These are phyloP conservation scores for Albugo laibachii DNA, from an alignment of 352 stramenopile species.

Conservation along the genomic window DNA sequence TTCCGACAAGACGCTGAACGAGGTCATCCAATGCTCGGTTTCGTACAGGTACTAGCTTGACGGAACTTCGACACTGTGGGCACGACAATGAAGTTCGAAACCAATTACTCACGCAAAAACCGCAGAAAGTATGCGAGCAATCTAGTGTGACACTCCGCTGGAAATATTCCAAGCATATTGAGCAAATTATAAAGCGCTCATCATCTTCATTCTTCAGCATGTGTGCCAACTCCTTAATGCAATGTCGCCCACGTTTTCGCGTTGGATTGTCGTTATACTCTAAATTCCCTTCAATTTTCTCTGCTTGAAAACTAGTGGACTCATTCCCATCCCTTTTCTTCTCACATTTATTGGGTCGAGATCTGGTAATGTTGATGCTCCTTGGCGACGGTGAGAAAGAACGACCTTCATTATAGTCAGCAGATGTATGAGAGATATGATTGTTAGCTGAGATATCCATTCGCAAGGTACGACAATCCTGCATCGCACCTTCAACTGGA, in stretches of 20 bases:
- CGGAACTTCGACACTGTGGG: conserved; percentile 42
- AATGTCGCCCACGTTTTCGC: neutral
- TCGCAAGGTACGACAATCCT: too few species aligned
- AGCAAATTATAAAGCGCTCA: conserved; percentile 56
- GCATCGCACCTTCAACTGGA: neutral
- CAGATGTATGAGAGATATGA: too few species aligned
- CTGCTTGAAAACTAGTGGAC: neutral
- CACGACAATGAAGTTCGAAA: conserved; percentile 58
- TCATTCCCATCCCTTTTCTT: neutral
- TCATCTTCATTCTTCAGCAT: conserved; percentile 14
- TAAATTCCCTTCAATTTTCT: neutral
- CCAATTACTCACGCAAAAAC: conserved; percentile 56
- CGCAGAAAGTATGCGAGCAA: conserved; percentile 74
- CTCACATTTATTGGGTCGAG: neutral
- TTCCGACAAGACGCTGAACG: conserved; percentile 37
- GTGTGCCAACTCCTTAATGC: neutral
- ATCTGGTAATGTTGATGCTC: neutral
- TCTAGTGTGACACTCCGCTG: conserved; percentile 50
- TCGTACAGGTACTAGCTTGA: conserved; percentile 46
- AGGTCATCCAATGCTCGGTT: conserved; percentile 71
- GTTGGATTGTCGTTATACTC: neutral
- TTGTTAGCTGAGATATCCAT: too few species aligned
- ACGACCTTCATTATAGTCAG: too few species aligned
- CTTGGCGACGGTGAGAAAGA: neutral
- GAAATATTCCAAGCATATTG: conserved; percentile 70